phyloP scores from a whole-genome alignment of 129 eudicot species.

The Lactuca saligna region DNA sequence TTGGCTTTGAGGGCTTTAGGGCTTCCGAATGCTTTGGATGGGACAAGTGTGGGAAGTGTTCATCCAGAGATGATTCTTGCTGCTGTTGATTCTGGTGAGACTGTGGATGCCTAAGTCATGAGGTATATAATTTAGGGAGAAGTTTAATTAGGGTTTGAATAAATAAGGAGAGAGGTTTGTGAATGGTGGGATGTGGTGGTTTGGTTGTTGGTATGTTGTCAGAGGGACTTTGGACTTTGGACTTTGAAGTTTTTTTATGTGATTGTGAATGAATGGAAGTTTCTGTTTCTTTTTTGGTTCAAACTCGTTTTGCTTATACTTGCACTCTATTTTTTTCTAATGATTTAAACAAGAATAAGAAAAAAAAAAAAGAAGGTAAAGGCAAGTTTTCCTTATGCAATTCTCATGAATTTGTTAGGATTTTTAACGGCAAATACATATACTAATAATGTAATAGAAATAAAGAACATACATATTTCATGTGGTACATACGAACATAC shows the following conservation, averaged over 20 bases:
- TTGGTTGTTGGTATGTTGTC: slow-evolving; percentile 11
- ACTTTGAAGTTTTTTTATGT: not conserved
- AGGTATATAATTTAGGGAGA: slow-evolving; percentile 20
- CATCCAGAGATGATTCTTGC: slow-evolving; percentile 70
- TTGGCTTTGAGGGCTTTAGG: slow-evolving; percentile 79
- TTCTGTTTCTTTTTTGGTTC: not conserved
- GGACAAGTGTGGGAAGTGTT: slow-evolving; percentile 29
- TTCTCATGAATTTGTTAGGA: too few species aligned
- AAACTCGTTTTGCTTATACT: not conserved
- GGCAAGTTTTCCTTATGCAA: too few species aligned
- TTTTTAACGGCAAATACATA: too few species aligned
- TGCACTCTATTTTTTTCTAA: too few species aligned
- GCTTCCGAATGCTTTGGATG: slow-evolving; percentile 72
- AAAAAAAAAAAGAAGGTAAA: too few species aligned
- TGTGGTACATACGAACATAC: too few species aligned
- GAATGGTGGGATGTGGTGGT: slow-evolving; percentile 12
- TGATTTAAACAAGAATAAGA: too few species aligned
- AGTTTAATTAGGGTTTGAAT: slow-evolving; percentile 22
- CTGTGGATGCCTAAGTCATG: slow-evolving; percentile 52
- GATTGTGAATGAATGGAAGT: slow-evolving; percentile 5
- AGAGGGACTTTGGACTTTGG: not conserved
- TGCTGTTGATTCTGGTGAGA: slow-evolving; percentile 52
- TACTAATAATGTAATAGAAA: too few species aligned
- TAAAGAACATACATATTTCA: too few species aligned
- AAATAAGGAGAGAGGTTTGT: slow-evolving; percentile 24